Conservation (phyloP, 1,139 yeast species). For the Geotrichum restrictum region DNA sequence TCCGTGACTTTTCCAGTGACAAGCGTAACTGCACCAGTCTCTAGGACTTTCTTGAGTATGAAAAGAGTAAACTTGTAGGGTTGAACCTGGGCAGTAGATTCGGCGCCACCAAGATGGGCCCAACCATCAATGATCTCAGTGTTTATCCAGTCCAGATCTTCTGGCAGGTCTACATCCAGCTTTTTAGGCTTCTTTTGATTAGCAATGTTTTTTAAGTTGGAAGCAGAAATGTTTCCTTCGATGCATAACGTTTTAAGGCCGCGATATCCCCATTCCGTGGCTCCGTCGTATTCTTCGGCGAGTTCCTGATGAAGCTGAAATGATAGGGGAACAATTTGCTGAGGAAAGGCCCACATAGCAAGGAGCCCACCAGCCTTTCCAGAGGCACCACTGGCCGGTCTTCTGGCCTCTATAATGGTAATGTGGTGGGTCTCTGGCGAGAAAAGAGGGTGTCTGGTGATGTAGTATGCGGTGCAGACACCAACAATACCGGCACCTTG, state of each 20-base stretch:
- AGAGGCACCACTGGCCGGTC: constrained; percentile 96
- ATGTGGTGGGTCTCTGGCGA: constrained; percentile 70
- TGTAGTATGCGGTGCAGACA: constrained; percentile 86
- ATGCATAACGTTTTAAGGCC: constrained; percentile 80
- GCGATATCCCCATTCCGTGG: constrained; percentile 86
- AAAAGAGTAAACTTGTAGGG: constrained; percentile 88
- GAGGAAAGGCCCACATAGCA: constrained; percentile 96
- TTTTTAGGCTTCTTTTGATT: constrained; percentile 17
- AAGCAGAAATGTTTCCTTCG: constrained; percentile 67
- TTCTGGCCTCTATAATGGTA: constrained; percentile 81
- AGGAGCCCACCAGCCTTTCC: constrained; percentile 96
- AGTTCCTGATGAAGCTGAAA: constrained; percentile 82
- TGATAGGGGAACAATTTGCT: constrained; percentile 84
- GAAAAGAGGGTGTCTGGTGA: constrained; percentile 77
- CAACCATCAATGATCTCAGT: constrained; percentile 64
- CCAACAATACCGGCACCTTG: constrained; percentile 93
- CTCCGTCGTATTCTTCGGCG: constrained; percentile 75
- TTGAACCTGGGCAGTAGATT: constrained; percentile 94
- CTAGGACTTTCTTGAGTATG: constrained; percentile 73
- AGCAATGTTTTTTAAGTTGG: constrained; percentile 20
- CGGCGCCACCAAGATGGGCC: constrained; percentile 77
- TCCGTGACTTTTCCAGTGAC: constrained; percentile 79
- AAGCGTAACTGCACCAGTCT: constrained; percentile 78
- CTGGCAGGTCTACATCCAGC: constrained; percentile 48
- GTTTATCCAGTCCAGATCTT: constrained; percentile 77